These are phyloP conservation scores for Solanum lycopersicoides DNA, from an alignment of 257 asterid species.

Conservation along the genomic window DNA sequence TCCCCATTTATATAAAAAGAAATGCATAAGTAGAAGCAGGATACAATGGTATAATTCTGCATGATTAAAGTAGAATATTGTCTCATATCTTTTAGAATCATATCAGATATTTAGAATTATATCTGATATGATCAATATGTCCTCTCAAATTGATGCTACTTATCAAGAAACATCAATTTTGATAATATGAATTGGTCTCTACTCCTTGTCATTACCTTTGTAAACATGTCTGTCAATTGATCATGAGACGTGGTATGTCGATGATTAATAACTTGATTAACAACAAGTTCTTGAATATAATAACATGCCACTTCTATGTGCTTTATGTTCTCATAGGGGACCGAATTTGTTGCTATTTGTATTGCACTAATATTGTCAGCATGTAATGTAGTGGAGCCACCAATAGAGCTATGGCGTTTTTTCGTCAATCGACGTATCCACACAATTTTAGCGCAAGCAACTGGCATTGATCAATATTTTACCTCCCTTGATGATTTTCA, in stretches of 20 bases:
- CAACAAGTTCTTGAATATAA: background rate
- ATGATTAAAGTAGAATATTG: background rate
- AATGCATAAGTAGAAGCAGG: background rate
- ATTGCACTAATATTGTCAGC: background rate
- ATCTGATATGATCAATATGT: background rate
- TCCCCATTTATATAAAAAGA: background rate
- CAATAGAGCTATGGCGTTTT: background rate
- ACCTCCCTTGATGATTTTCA: background rate
- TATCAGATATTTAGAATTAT: background rate
- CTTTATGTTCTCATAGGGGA: background rate
- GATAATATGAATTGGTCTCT: background rate
- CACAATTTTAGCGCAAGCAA: background rate
- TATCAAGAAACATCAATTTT: background rate
- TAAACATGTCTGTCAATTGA: background rate
- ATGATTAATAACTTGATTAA: background rate
- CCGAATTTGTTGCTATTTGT: background rate
- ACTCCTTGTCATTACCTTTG: background rate
- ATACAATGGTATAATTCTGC: background rate
- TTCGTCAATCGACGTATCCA: background rate
- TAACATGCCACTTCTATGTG: background rate
- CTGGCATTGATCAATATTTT: background rate
- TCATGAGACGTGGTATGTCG: background rate
- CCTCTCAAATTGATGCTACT: background rate
- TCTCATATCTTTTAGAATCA: background rate
- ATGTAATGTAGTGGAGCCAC: background rate